A percentile compares a stretch with the other conserved stretches of the same genome.
phyloP scores from a whole-genome alignment of 257 asterid genomes.

The Solanum clarkiae region DNA sequence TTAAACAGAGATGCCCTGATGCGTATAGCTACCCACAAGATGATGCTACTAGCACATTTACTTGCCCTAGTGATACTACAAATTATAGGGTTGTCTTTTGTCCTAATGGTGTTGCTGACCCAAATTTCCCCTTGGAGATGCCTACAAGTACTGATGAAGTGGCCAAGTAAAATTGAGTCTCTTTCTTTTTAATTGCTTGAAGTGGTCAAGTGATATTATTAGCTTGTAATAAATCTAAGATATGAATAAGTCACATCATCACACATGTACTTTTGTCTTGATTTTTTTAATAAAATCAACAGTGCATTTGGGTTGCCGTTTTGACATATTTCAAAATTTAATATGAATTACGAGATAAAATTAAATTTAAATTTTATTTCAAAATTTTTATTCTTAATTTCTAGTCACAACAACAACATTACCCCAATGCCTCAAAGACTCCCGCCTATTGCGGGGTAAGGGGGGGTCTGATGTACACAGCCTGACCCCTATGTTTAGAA shows the following conservation, averaged over 20 bases:
- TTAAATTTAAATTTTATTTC: not conserved
- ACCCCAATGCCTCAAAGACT: no score
- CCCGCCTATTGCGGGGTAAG: no score
- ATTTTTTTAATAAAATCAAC: not conserved
- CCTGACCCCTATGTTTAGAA: no score
- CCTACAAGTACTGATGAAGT: not conserved
- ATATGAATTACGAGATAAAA: not conserved
- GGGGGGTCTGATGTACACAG: no score
- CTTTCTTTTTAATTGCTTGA: not conserved
- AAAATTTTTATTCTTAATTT: not conserved
- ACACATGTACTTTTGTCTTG: not conserved
- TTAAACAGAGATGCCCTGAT: conserved; percentile 47
- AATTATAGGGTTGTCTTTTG: conserved; percentile 41
- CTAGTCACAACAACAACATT: no score
- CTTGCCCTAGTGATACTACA: conserved; percentile 27
- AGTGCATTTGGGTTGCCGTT: not conserved
- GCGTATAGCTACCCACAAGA: conserved; percentile 46
- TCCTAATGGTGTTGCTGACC: conserved; percentile 10
- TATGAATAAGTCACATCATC: not conserved
- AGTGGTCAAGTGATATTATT: not conserved
- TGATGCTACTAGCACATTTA: conserved; percentile 41
- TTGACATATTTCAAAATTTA: no score
- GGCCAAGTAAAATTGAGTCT: not conserved
- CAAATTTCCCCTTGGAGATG: not conserved
- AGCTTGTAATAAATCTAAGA: not conserved